Evolutionary conservation across 2,329 filamentous ascomycete genomes (phyloP), one percentile per base, ranked within the genome.

Genomic region (Sphaerulina populicola): DNA sequence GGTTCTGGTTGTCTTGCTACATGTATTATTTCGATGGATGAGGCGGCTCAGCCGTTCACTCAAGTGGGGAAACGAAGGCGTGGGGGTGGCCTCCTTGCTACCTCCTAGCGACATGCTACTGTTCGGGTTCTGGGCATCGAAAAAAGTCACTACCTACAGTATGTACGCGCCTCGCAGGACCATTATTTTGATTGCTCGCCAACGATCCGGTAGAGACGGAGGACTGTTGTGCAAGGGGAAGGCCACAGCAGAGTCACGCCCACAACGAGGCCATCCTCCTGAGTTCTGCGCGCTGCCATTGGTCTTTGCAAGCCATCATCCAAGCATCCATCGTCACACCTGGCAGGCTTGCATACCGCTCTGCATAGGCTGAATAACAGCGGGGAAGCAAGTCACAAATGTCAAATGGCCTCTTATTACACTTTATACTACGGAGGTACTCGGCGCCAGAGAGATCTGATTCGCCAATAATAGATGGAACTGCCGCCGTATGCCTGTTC

Each of bases 401-500:
- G 18, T 18, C 18, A 18, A 18, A 11, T 35, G 31, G 21, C 44
- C 18, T 47, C 14, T 39, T 39, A 18, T 39, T 39, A 18, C 37
- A 39, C 8, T 12, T 44, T 31, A 31, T 31, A 14, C 30, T 44
- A 27, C 29, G 14, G n/a, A n/a, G n/a, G n/a, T n/a, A n/a, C n/a
- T n/a, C 41, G 12, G 18, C 12, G 18, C 29, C 43, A n/a, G 40
- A 10, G 9, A 27, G 21, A 12, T 33, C 29, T 43, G 49, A 47
- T 44, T 43, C 38, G 49, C 49, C 43, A 30, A 39, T 27, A 36
- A 18, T 31, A 27, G 14, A 27, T 43, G 39, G 41, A 29, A 43
- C 39, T 18, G 47, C 6, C 42, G 47, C 44, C 45, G n/a, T 23
- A 29, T 41, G 39, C 49, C 38, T 47, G 49, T 21, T 40, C 15